Evolutionary conservation across 1,139 yeast genomes (phyloP).

Genomic region (Kurtzmaniella quercitrusa): DNA sequence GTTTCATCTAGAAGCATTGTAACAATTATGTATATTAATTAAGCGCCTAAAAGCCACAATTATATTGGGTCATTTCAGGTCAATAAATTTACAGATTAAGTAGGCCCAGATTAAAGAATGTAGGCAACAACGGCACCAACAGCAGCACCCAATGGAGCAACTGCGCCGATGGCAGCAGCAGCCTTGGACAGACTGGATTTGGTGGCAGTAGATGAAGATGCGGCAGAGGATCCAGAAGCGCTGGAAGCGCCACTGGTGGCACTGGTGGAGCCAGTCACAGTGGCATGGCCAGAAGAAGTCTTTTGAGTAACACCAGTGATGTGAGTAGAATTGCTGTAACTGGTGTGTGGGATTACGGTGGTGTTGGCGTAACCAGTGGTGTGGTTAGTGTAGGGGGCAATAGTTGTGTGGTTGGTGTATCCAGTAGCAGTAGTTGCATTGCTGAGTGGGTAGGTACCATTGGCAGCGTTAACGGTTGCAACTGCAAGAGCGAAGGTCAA

Average conservation of each 20-base stretch:
- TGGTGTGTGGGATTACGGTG: neutral
- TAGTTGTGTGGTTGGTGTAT: neutral
- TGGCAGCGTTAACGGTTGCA: neutral
- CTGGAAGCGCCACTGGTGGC: neutral
- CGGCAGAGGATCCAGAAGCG: slow-evolving; percentile 5
- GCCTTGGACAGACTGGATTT: neutral
- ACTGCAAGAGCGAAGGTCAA: neutral
- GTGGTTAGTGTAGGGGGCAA: neutral
- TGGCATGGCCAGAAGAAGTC: neutral
- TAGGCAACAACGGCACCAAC: slow-evolving; percentile 1
- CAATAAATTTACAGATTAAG: neutral
- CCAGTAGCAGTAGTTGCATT: neutral
- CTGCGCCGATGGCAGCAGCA: neutral
- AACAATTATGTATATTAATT: slow-evolving; percentile 3
- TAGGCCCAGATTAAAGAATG: neutral
- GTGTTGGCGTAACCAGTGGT: neutral
- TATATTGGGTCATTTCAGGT: neutral
- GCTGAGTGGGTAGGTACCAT: neutral
- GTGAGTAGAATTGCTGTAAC: too few relatives aligned
- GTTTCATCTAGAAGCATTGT: too few relatives aligned
- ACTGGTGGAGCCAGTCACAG: neutral
- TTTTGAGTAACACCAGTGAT: too few relatives aligned
- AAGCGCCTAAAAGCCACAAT: neutral
- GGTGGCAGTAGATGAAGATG: slow-evolving; percentile 6
- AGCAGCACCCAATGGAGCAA: slow-evolving; percentile 2